Base-by-base conservation (phyloP, 371 early-diverging fungal species). In the Mucor indicus region DNA sequence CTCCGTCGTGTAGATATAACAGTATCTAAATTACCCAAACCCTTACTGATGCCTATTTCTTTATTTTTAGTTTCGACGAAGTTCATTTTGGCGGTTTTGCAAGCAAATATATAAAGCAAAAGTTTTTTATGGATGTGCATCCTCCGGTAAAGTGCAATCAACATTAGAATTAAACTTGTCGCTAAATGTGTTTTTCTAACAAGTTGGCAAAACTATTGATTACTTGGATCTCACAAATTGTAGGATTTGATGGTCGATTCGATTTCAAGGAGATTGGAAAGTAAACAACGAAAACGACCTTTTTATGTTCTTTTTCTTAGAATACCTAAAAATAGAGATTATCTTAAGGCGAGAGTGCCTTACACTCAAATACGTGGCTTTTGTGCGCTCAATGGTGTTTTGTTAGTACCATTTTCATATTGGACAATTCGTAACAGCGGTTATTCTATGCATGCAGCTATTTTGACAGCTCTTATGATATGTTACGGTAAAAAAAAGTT, bases 31-130 rank as follows among this genome's bases (percentile, higher is more conserved):
- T 92, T 2, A 67, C 77, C 12, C 53, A 88, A 4, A 64, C 89
- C 6, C 77, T 86, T 0, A 87, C 91, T 1, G 81, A 87, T 43
- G 75, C 87, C 2, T 91, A 83, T 62, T 64, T 86, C 25, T 91
- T 92, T 0, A 57, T 90, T 48, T 69, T 81, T 52, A 73, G 74
- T 1, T 91, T 91, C 57, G 96, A 96, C 69, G 99, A 99, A 70
- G 98, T 98, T 12, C 99, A 99, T 64, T 99, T 99, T 81, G 99
- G 99, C 43, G 98, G 96, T 57, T 99, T 98, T 70, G 91, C 96
- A 8, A 81, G 84, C 23, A 92, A 89, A 66, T 99, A 99, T 60
- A 67, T 99, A 20, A 80, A 84, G 7, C 73, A 93, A 19, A 75
- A 80, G 48, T 99, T 93, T 75, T 98, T 87, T 72, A 97, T 99